phyloP scores from a whole-genome alignment of 2,329 filamentous ascomycete species.

The Paecilomyces variotii region DNA sequence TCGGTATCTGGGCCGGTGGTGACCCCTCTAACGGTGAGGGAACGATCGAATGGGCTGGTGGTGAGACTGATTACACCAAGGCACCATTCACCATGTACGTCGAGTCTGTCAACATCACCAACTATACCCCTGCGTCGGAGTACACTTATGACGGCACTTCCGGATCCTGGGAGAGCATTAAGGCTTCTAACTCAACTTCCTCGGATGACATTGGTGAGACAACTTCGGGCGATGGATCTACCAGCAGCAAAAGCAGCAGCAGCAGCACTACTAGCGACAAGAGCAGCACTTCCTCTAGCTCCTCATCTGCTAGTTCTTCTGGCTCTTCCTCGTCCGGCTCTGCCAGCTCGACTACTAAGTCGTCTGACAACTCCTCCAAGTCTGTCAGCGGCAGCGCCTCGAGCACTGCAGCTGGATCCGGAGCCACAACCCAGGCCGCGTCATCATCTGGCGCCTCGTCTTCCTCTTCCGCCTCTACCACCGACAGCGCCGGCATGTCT shows the following conservation, averaged over 20 bases:
- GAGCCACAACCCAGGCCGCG: not conserved
- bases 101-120: conserved; percentile 50
- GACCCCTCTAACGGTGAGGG: conserved; percentile 30
- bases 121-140: conserved; percentile 52
- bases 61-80: conserved; percentile 55
- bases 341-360: not conserved
- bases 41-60: conserved; percentile 63
- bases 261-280: not conserved
- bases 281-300: no score
- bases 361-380: not conserved
- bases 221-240: not conserved
- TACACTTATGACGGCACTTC: conserved; percentile 58
- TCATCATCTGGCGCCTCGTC: not conserved
- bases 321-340: not conserved
- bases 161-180: conserved; percentile 58
- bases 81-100: conserved; percentile 69
- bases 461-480: not conserved
- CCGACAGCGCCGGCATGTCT: conserved; percentile 4
- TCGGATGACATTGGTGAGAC: not conserved
- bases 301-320: no score
- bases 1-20: conserved; percentile 64
- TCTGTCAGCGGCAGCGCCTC: conserved; percentile 7
- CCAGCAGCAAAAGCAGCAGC: not conserved
- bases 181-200: conserved; percentile 17
- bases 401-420: conserved; percentile 7